Conservation (phyloP, 345 rosid species). For the Eucalyptus curtisii region DNA sequence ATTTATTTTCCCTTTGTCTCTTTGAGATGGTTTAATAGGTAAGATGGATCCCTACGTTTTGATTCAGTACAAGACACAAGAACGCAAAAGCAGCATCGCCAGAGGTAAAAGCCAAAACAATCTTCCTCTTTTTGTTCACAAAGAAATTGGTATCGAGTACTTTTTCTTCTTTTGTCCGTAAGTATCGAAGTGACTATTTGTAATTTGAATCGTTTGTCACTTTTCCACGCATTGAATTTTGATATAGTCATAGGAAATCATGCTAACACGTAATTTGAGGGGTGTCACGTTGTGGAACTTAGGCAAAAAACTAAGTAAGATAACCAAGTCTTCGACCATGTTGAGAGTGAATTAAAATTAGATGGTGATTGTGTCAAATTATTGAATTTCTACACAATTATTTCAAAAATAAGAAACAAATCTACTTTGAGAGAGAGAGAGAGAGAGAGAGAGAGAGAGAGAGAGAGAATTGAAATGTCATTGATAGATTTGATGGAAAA, state of each 20-base stretch:
- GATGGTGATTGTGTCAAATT: not conserved
- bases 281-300: not conserved
- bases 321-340: not conserved
- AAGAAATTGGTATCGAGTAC: not conserved
- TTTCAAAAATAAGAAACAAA: not conserved
- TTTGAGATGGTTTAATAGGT: conserved; percentile 15
- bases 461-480: not conserved
- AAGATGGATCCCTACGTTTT: conserved; percentile 65
- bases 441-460: not conserved
- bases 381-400: not conserved
- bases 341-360: not conserved
- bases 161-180: not conserved
- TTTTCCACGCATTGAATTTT: not conserved
- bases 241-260: not conserved
- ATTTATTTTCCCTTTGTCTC: not conserved
- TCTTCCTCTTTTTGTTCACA: not conserved
- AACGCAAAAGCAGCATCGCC: conserved; percentile 54
- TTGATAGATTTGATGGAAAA: too few species aligned
- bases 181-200: not conserved
- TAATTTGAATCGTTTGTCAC: not conserved
- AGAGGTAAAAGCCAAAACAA: conserved; percentile 21
- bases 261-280: not conserved
- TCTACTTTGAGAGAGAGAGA: not conserved
- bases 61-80: conserved; percentile 60
- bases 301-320: not conserved